A percentile compares a stretch with the other conserved stretches of the same genome.
phyloP scores from a whole-genome alignment of 345 rosid genomes.

The Mangifera indica region DNA sequence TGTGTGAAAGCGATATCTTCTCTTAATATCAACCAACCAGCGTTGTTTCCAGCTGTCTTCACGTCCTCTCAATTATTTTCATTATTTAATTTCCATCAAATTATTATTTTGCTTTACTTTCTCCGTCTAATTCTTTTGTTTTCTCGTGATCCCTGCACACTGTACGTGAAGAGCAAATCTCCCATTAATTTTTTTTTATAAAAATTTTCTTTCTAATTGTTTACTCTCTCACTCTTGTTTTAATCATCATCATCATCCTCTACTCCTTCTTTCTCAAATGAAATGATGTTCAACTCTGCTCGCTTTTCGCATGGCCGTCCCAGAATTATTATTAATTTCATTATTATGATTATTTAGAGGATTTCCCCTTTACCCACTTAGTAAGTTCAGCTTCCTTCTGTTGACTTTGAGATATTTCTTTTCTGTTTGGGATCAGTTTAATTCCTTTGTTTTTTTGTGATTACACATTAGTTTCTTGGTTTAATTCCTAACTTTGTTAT shows the following conservation, averaged over 20 bases:
- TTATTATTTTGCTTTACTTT: conserved; percentile 27
- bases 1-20: conserved; percentile 54
- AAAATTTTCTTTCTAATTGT: conserved; percentile 16
- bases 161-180: conserved; percentile 30
- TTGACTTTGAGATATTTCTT: no score
- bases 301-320: no score
- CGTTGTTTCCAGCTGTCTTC: conserved; percentile 76
- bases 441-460: no score
- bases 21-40: conserved; percentile 32
- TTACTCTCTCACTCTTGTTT: neutral
- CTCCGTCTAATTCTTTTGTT: conserved; percentile 40
- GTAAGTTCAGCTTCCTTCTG: no score
- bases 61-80: conserved; percentile 33
- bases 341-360: no score
- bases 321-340: no score
- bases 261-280: conserved; percentile 1
- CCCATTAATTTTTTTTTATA: no score
- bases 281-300: no score
- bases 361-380: no score
- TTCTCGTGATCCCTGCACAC: conserved; percentile 49
- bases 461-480: no score
- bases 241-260: conserved; percentile 12
- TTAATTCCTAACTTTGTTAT: no score
- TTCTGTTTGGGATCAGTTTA: no score
- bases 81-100: neutral